phyloP scores from a whole-genome alignment of 2,329 filamentous ascomycete genomes.

The Aspergillus tanneri region DNA sequence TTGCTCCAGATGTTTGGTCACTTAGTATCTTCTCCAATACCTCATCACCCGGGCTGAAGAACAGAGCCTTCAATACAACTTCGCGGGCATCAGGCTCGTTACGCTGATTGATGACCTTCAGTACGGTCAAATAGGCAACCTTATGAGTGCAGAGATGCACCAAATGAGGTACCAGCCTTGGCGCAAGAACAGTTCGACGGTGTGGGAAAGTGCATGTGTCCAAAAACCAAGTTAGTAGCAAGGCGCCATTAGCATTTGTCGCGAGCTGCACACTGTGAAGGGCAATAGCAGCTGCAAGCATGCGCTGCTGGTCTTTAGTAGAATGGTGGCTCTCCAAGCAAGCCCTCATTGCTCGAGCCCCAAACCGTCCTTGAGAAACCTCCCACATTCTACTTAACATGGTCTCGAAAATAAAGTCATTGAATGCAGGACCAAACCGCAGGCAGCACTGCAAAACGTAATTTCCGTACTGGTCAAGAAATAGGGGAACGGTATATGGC shows the following conservation, averaged over 20 bases:
- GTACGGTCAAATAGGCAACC: conserved; percentile 91
- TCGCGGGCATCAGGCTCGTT: conserved; percentile 90
- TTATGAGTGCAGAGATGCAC: conserved; percentile 98
- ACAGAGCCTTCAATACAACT: conserved; percentile 82
- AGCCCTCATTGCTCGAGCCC: conserved; percentile 91
- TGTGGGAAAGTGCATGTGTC: conserved; percentile 96
- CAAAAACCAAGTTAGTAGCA: conserved; percentile 94
- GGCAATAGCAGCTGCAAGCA: conserved; percentile 93
- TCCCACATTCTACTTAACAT: conserved; percentile 96
- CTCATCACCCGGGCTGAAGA: conserved; percentile 85
- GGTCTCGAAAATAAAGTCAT: conserved; percentile 96
- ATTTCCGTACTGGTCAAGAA: conserved; percentile 97
- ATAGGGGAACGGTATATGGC: conserved; percentile 84
- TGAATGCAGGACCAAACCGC: conserved; percentile 83
- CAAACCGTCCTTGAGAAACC: conserved; percentile 86
- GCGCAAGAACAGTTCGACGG: conserved; percentile 85
- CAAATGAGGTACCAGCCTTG: conserved; percentile 85
- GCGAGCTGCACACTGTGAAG: conserved; percentile 94
- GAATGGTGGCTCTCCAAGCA: conserved; percentile 95
- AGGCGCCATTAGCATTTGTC: conserved; percentile 90
- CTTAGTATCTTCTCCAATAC: conserved; percentile 85
- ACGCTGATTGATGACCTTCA: conserved; percentile 98
- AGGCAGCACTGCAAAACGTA: conserved; percentile 97
- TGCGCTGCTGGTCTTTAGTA: conserved; percentile 90
- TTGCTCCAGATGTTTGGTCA: conserved; percentile 89